A percentile compares a stretch with the other conserved stretches of the same genome.
Conservation (phyloP, 2,329 filamentous ascomycete genomes). For the Epichloe hybrida region DNA sequence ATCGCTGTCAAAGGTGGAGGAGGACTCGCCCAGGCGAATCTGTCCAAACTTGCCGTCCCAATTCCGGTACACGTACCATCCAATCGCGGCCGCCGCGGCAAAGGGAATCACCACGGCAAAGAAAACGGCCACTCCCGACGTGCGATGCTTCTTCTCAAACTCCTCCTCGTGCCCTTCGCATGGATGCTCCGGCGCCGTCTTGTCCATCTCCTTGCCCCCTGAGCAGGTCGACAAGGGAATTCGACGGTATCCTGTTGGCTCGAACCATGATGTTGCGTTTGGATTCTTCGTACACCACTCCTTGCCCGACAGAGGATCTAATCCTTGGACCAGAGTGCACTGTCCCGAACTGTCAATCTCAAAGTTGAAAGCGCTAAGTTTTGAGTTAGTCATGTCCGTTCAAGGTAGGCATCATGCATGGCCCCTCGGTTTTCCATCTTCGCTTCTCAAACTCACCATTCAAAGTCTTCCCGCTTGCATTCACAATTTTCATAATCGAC, state of each 20-base stretch:
- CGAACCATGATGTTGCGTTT: slow-evolving; percentile 63
- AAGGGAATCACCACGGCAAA: slow-evolving; percentile 73
- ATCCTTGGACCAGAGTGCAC: slow-evolving; percentile 64
- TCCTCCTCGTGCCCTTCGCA: slow-evolving; percentile 76
- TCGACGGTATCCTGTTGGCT: slow-evolving; percentile 75
- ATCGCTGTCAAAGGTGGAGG: slow-evolving; percentile 47
- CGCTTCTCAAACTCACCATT: slow-evolving; percentile 49
- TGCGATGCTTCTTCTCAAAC: slow-evolving; percentile 56
- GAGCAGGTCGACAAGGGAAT: slow-evolving; percentile 81
- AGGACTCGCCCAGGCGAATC: slow-evolving; percentile 70
- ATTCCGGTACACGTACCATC: slow-evolving; percentile 74
- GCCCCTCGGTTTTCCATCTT: background rate
- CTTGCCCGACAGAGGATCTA: slow-evolving; percentile 40
- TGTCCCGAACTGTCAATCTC: slow-evolving; percentile 60
- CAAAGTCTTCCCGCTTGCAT: slow-evolving; percentile 76
- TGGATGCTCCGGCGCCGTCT: slow-evolving; percentile 35
- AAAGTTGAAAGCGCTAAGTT: slow-evolving; percentile 75
- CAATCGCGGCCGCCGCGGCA: slow-evolving; percentile 52
- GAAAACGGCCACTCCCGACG: slow-evolving; percentile 64
- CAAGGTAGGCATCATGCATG: slow-evolving; percentile 14
- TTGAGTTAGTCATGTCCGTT: background rate
- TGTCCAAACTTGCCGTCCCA: slow-evolving; percentile 87
- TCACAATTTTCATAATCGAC: slow-evolving; percentile 67
- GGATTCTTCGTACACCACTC: slow-evolving; percentile 47
- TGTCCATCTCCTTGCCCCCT: slow-evolving; percentile 64